Evolutionary conservation across 2,329 filamentous ascomycete species (phyloP).

Genomic region (Clonostachys chloroleuca): DNA sequence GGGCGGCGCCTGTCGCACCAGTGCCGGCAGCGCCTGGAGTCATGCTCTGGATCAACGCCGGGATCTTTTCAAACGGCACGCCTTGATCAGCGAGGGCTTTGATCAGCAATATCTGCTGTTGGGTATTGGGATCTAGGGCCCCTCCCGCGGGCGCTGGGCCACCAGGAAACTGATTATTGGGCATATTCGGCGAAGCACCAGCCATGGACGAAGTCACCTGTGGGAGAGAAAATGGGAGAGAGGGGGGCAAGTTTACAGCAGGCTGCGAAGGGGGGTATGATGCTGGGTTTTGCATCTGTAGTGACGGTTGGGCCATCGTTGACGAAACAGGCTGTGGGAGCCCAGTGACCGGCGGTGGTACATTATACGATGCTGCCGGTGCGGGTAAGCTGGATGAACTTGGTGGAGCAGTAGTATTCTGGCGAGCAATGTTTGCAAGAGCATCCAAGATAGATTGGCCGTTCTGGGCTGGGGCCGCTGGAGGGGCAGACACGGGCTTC

Average conservation of each 20-base stretch:
- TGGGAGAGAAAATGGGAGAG: constrained; percentile 32
- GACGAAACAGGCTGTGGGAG: constrained; percentile 23
- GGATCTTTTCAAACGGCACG: constrained; percentile 74
- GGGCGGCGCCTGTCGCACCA: constrained; percentile 19
- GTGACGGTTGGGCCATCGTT: constrained; percentile 11
- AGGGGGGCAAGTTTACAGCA: constrained; percentile 56
- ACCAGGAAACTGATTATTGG: constrained; percentile 25
- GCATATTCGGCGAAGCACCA: constrained; percentile 16
- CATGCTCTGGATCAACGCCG: constrained; percentile 49
- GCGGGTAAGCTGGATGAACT: constrained; percentile 27
- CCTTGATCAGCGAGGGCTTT: constrained; percentile 73
- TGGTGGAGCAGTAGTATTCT: constrained; percentile 52
- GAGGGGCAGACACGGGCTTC: constrained; percentile 15
- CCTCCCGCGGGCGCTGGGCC: constrained; percentile 23
- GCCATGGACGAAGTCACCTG: constrained; percentile 19
- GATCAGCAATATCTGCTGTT: constrained; percentile 70
- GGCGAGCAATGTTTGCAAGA: constrained; percentile 75
- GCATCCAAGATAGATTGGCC: constrained; percentile 68
- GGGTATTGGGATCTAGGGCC: constrained; percentile 49
- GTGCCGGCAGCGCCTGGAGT: constrained; percentile 24
- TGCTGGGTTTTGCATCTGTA: constrained; percentile 15
- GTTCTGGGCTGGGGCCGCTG: constrained; percentile 33
- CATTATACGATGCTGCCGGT: constrained; percentile 37
- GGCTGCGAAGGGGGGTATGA: constrained; percentile 45
- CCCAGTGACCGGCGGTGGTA: constrained; percentile 18